Base-by-base conservation (phyloP, 164 flowering plant genomes). In the Litsea cubeba region DNA sequence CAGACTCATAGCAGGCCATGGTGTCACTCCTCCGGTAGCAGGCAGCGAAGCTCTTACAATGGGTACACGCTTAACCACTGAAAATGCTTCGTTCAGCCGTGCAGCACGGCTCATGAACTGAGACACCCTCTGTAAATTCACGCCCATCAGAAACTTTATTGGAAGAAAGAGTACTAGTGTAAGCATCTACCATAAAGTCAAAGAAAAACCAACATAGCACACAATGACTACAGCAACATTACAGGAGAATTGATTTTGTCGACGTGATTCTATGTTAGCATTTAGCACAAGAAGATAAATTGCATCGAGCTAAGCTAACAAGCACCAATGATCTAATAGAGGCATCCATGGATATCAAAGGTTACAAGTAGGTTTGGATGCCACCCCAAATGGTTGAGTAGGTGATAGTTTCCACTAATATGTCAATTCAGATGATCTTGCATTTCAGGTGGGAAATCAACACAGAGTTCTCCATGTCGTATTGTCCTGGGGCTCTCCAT, bases 71-170 rank as follows among this genome's bases (percentile, higher is more conserved):
- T 84, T 88, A 77, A 93, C 98, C 15, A 91, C 87, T 49, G 97
- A 88, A 78, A 93, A 91, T 28, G 98, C 99, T 82, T 92, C 97
- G 63, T 93, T 96, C 11, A 93, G 91, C 57, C 97, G 95, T 11
- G 91, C 90, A 30, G 91, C 97, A 40, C 86, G 93, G 26, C 76
- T 83, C 91, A 81, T 88, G 84, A 91, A 83, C 90, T 90, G 94
- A 51, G 95, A 91, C 65, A 84, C 91, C 90, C 91, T 93, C 98
- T 95, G 97, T 90, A 87, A 12, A 72, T 65, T 1, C 54, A 62
- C 78, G 1, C 49, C 71, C 12, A 72, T 73, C 71, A 75, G 65
- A 26, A 66, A 66, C 30, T 78, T 67, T 25, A 54, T 54, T 5
- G n/a, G n/a, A 54, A 15, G 60, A 20, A 54, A 54, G n/a, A 54